Base-by-base conservation (phyloP, 768 basidiomycete genomes). In the Lactifluus subvellereus region DNA sequence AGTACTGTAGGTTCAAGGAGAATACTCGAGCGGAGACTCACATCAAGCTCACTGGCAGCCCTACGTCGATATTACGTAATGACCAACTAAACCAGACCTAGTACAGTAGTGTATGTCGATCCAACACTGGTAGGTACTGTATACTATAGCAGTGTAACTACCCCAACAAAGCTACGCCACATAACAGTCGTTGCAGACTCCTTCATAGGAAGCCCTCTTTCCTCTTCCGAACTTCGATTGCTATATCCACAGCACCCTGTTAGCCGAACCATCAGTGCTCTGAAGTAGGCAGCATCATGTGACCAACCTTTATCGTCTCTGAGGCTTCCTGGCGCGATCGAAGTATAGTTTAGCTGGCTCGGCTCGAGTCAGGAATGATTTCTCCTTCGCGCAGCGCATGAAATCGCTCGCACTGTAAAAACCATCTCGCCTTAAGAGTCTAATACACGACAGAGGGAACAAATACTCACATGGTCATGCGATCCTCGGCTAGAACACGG, bases 221-320 rank as follows among this genome's bases (percentile, higher is more conserved):
- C 13, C 49, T 20, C 9, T 35, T 57, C 30, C 50, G 50, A 45
- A 27, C 18, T 14, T 63, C 51, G 30, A 59, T 22, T 47, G 43
- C 51, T 2, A 9, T 27, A 7, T 32, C 48, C 18, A 49, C 57
- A 13, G 52, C 52, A 3, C 13, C 11, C 62, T 63, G 20, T 40
- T 3, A 49, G 0, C 14, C 6, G 27, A 45, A 0, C 32, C 1
- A 27, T 63, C 38, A 48, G 43, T 14, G 38, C 16, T n/a, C 16
- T 43, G 18, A 52, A 48, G 10, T 20, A 13, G 42, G 40, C 6
- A 2, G 45, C 9, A 40, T 54, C 6, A 9, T 22, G 37, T 13
- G 6, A 49, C 20, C 11, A 49, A 59, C 62, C 62, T 63, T 54
- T 20, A 63, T 52, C 0, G 52, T 49, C 11, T 59, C 30, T 30